Evolutionary conservation across 768 basidiomycete genomes (phyloP).

Genomic region (Gloeophyllum trabeum): DNA sequence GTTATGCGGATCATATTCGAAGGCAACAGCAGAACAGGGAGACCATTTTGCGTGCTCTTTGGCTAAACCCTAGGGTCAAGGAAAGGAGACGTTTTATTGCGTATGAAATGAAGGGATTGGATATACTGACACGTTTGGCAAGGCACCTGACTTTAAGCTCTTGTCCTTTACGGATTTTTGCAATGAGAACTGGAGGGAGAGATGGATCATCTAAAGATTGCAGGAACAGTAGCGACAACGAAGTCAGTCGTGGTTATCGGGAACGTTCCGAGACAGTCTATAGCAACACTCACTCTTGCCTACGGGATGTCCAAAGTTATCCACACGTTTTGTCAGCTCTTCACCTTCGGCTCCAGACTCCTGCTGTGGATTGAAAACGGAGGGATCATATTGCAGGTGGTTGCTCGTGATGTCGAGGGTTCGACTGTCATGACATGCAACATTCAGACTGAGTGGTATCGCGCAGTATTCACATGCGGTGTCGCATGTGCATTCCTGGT

Average conservation of each 20-base stretch:
- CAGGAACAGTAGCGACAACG: conserved; percentile 1
- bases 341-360: conserved; percentile 46
- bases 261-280: too few species aligned
- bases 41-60: conserved; percentile 99
- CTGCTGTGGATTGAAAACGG: conserved; percentile 7
- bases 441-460: conserved; percentile 69
- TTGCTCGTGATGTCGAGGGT: conserved; percentile 85
- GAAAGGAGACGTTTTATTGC: conserved; percentile 6
- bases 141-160: conserved; percentile 77
- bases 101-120: neutral
- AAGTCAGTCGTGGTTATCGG: too few species aligned
- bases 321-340: conserved; percentile 62
- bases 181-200: conserved; percentile 66
- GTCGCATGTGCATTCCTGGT: conserved; percentile 85
- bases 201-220: conserved; percentile 43
- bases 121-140: conserved; percentile 75
- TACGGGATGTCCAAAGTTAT: conserved; percentile 72
- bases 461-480: conserved; percentile 81
- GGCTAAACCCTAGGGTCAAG: conserved; percentile 69
- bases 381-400: conserved; percentile 56
- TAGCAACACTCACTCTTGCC: conserved; percentile 86
- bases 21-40: conserved; percentile 87
- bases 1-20: conserved; percentile 98
- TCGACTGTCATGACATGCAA: conserved; percentile 53
- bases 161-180: conserved; percentile 91